Evolutionary conservation across 805 yeast species (phyloP).

Genomic region (Vanderwaltozyma polyspora): DNA sequence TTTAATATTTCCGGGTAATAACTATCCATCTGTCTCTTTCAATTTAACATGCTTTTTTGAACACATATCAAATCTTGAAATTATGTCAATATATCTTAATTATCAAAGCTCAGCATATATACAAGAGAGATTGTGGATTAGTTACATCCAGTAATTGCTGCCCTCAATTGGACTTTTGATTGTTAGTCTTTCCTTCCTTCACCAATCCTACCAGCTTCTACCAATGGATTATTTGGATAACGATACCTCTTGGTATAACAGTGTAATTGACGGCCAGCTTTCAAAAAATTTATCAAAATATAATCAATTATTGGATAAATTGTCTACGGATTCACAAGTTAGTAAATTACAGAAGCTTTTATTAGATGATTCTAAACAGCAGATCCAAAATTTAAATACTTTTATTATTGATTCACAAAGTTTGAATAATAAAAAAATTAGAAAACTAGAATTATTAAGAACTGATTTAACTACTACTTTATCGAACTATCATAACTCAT

Average conservation of each 20-base stretch:
- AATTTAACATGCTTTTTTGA: too few species aligned
- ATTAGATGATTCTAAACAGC: constrained; percentile 10
- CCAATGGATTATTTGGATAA: too few species aligned
- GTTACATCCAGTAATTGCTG: too few species aligned
- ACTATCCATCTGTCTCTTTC: too few species aligned
- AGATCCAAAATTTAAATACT: constrained; percentile 8
- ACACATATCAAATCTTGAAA: too few species aligned
- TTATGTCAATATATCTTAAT: too few species aligned
- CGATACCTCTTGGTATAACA: constrained; percentile 1
- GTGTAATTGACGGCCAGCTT: constrained; percentile 15
- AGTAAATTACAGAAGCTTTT: constrained; percentile 16
- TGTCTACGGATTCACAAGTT: constrained; percentile 24
- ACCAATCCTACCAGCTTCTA: too few species aligned
- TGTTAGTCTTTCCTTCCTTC: too few species aligned
- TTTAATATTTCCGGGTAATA: too few species aligned
- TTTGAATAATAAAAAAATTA: constrained; percentile 17
- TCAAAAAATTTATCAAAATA: constrained; percentile 21
- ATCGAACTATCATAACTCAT: constrained; percentile 43
- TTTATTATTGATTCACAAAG: constrained; percentile 16
- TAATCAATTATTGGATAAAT: constrained; percentile 16
- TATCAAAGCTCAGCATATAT: too few species aligned
- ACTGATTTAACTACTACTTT: constrained; percentile 55
- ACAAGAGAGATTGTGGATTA: too few species aligned
- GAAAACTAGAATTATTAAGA: constrained; percentile 46
- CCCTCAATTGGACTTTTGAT: too few species aligned